phyloP scores from a whole-genome alignment of 192 early-diverging fungal genomes.

The Entrophospora sp. region DNA sequence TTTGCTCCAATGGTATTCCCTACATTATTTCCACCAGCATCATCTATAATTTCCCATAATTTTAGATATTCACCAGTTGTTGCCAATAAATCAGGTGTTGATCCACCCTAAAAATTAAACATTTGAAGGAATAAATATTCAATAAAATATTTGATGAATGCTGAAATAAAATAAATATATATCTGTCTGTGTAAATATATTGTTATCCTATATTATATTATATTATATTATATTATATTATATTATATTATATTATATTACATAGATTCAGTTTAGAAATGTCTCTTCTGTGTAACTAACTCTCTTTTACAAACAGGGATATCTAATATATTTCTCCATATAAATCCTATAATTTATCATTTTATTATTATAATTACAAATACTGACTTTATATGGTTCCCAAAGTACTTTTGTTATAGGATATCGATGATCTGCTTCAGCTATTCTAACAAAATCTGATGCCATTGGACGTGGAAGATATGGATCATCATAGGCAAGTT shows the following conservation, averaged over 20 bases:
- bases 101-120: constrained; percentile 22
- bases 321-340: no score
- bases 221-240: no score
- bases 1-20: constrained; percentile 36
- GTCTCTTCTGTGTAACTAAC: no score
- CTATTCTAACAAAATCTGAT: constrained; percentile 67
- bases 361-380: no score
- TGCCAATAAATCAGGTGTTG: constrained; percentile 67
- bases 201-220: no score
- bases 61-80: constrained; percentile 82
- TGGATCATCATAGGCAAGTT: constrained; percentile 34
- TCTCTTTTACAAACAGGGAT: no score
- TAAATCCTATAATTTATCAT: no score
- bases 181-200: no score
- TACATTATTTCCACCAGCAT: constrained; percentile 21
- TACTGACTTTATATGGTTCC: constrained; percentile 62
- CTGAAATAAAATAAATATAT: no score
- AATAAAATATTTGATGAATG: neutral
- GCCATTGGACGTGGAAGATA: constrained; percentile 30
- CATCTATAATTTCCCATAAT: constrained; percentile 79
- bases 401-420: constrained; percentile 89
- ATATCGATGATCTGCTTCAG: constrained; percentile 71
- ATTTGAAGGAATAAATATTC: neutral
- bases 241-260: no score
- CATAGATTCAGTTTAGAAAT: no score